Evolutionary conservation across 352 stramenopile genomes (phyloP), one percentile per base, ranked within the genome.

Genomic region (Phytopythium kandeliae): DNA sequence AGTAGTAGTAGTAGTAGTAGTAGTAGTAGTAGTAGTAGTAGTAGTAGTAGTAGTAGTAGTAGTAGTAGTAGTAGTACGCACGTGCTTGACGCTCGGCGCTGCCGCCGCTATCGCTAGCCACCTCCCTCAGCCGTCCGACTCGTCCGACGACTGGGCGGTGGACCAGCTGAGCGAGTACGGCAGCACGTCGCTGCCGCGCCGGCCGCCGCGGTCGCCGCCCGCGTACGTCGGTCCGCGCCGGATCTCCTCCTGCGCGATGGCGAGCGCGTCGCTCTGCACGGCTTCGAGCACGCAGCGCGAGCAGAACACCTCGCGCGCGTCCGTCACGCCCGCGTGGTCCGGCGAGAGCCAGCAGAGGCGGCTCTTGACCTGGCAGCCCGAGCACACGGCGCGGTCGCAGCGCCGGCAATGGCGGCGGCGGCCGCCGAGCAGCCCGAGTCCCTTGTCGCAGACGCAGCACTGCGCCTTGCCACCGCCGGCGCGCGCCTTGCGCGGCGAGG

Each of bases 171-270:
- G 33, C 19, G 30, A 33, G 22, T 52, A 33, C 31, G 46, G 46
- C 31, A 43, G 42, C 9, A 19, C 6, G 28, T 42, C 46, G 30
- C 22, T 22, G 12, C 31, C 33, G 28, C 31, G n/a, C 10, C 31
- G 26, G 31, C 41, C 24, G 22, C 26, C 6, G 19, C 12, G n/a
- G 5, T 36, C 17, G 4, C 38, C 19, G n/a, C n/a, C n/a, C n/a
- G n/a, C n/a, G n/a, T n/a, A n/a, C n/a, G n/a, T n/a, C 37, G 37
- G 37, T 22, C 43, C 43, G 45, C 17, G 46, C 4, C 46, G 48
- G 25, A 74, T 43, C 47, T 75, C 66, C 36, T 75, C 66, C 40
- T 55, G 53, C 3, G 62, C 66, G 7, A 75, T 57, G 49, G 57
- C 59, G 6, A 69, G 33, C 31, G 66, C 59, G 24, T 75, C 62